Base-by-base conservation (phyloP, 1,139 yeast species). In the Arxiozyma slooffiae region DNA sequence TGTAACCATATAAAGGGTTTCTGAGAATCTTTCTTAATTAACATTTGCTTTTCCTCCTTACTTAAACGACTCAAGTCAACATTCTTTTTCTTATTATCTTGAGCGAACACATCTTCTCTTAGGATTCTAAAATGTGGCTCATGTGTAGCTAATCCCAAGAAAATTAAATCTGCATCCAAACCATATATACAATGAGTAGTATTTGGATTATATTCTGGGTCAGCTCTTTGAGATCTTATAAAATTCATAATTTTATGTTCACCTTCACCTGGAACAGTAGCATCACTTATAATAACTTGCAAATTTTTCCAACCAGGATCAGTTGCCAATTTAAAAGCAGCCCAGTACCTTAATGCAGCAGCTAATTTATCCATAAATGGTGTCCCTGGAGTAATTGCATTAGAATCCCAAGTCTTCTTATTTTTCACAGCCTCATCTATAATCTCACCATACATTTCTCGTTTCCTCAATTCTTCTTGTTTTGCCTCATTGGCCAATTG, bases 181-280 rank as follows among this genome's bases (percentile, higher is more conserved):
- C 99, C 99, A 68, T 94, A 94, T 53, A 94, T 81, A 70, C 97
- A 89, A 68, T 94, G 98, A 44, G 86, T 80, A 1, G 90, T 84
- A 67, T 94, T 92, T 39, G 96, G 92, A 61, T 86, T 78, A 67
- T 90, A 89, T 63, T 79, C 86, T 0, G 92, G 85, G 61, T 86
- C 90, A 46, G 89, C 81, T 66, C 96, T 79, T 69, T 86, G 88
- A 48, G 83, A 77, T 60, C 98, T 80, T 59, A 94, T 86, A 63
- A 85, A 89, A 58, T 85, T 86, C 98, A 92, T 94, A 60, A 92
- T 84, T 67, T 92, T 92, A 73, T 92, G 99, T 70, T 92, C 99
- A 64, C 99, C 99, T 73, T 92, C 99, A 53, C 99, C 99, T 1
- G 99, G 98, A 14, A 90, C 97, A 36, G 95, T 92, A 48, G 95